A percentile compares a stretch with the other conserved stretches of the same genome.
Evolutionary conservation across 78 protist genomes (phyloP).

Genomic region (Speleostelium caveatum): DNA sequence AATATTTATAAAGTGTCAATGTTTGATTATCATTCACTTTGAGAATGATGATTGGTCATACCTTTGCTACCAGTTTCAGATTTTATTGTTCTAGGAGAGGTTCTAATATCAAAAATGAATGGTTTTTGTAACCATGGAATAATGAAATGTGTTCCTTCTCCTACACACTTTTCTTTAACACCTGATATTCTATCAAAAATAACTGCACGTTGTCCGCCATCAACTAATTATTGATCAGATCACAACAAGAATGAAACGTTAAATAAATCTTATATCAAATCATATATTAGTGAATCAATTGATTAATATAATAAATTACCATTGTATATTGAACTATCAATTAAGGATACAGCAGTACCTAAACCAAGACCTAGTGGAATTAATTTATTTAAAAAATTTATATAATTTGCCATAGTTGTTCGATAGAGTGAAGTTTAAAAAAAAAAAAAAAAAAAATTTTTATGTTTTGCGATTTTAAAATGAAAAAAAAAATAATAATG

Average conservation of each 20-base stretch:
- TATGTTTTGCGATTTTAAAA: not conserved
- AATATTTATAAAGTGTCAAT: not conserved
- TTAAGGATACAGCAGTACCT: conserved; percentile 64
- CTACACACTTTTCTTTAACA: conserved; percentile 42
- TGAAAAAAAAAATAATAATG: too few species aligned
- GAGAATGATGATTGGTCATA: conserved; percentile 16
- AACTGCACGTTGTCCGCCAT: conserved; percentile 84
- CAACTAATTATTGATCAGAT: conserved; percentile 69
- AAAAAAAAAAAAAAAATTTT: too few species aligned
- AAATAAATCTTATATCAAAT: too few species aligned
- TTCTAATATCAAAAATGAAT: conserved; percentile 68
- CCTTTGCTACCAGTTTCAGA: conserved; percentile 83
- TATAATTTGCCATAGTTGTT: not conserved
- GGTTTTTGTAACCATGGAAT: conserved; percentile 81
- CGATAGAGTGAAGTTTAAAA: not conserved
- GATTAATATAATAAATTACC: conserved; percentile 4
- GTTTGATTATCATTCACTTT: not conserved
- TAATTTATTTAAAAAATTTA: conserved; percentile 27
- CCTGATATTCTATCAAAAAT: conserved; percentile 78
- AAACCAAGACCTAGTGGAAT: conserved; percentile 28
- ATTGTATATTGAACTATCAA: conserved; percentile 52
- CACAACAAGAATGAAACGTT: too few species aligned
- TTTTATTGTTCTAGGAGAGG: conserved; percentile 71
- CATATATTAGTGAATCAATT: not conserved
- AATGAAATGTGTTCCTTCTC: conserved; percentile 79